phyloP scores from a whole-genome alignment of 2,329 filamentous ascomycete species.

The Ophiostoma himal-ulmi region DNA sequence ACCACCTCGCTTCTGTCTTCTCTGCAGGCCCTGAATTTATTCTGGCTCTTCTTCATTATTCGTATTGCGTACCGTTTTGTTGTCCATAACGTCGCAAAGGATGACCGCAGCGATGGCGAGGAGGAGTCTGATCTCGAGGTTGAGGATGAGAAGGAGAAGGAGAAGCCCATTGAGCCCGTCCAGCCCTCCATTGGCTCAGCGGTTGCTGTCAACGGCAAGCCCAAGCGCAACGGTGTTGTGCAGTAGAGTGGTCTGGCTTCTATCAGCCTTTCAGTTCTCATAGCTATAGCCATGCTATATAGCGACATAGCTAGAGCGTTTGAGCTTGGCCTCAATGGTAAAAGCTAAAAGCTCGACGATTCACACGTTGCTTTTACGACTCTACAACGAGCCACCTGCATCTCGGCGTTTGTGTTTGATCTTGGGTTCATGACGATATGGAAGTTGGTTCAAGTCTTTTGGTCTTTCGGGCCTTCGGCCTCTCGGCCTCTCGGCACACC shows the following conservation, averaged over 20 bases:
- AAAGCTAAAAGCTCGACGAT: neutral
- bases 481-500: neutral
- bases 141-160: slow-evolving; percentile 39
- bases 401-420: slow-evolving; percentile 22
- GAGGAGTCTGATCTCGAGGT: slow-evolving; percentile 59
- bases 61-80: slow-evolving; percentile 69
- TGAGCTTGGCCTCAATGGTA: neutral
- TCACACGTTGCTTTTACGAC: neutral
- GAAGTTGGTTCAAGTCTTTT: neutral
- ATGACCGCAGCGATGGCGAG: slow-evolving; percentile 66
- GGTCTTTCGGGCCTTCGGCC: neutral
- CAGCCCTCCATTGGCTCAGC: neutral
- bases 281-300: neutral
- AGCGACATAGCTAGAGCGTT: neutral
- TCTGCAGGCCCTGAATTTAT: slow-evolving; percentile 70
- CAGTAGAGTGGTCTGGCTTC: neutral
- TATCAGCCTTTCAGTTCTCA: neutral
- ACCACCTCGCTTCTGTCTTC: slow-evolving; percentile 57
- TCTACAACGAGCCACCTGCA: slow-evolving; percentile 2
- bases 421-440: slow-evolving; percentile 15
- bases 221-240: slow-evolving; percentile 16
- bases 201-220: slow-evolving; percentile 28
- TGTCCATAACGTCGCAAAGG: slow-evolving; percentile 54
- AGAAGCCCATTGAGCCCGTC: neutral
- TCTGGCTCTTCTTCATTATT: slow-evolving; percentile 75